phyloP scores from a whole-genome alignment of 495 filamentous ascomycete genomes.

The Acidomyces sp. region DNA sequence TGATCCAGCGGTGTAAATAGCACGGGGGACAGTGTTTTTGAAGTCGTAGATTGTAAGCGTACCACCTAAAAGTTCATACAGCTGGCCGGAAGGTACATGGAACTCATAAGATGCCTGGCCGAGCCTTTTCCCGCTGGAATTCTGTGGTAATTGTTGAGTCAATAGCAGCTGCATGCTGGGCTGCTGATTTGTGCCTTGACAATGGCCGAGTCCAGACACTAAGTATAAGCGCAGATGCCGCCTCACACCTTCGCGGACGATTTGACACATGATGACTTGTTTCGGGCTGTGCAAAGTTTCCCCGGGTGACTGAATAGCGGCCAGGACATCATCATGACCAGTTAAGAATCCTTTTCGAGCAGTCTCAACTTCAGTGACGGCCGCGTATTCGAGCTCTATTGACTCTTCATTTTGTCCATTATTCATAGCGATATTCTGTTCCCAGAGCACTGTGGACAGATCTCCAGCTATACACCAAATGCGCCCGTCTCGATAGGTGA shows the following conservation, averaged over 20 bases:
- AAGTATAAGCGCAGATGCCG: conserved; percentile 12
- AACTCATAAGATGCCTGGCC: conserved; percentile 34
- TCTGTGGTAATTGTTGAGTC: conserved; percentile 15
- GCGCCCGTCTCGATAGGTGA: conserved; percentile 29
- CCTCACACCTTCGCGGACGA: not conserved
- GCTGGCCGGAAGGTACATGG: conserved; percentile 42
- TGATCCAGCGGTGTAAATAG: conserved; percentile 27
- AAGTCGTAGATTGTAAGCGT: conserved; percentile 40
- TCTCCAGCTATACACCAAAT: conserved; percentile 44
- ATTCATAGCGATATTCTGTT: conserved; percentile 17
- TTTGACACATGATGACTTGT: conserved; percentile 5
- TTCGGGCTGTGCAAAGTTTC: too few relatives aligned
- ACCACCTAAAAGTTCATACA: conserved; percentile 38
- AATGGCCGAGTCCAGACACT: too few relatives aligned
- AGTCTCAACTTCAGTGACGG: conserved; percentile 28
- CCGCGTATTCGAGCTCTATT: conserved; percentile 28
- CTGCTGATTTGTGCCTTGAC: conserved; percentile 9
- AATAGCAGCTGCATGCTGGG: conserved; percentile 18
- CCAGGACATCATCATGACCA: conserved; percentile 32
- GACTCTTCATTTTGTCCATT: conserved; percentile 17
- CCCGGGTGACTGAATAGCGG: conserved; percentile 14
- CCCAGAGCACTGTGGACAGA: conserved; percentile 25
- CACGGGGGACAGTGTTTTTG: conserved; percentile 33
- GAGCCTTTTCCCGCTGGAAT: too few relatives aligned
- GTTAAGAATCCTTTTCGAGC: conserved; percentile 35